Evolutionary conservation across 441 rosid genomes (phyloP).

Genomic region (Erysimum cheiri): DNA sequence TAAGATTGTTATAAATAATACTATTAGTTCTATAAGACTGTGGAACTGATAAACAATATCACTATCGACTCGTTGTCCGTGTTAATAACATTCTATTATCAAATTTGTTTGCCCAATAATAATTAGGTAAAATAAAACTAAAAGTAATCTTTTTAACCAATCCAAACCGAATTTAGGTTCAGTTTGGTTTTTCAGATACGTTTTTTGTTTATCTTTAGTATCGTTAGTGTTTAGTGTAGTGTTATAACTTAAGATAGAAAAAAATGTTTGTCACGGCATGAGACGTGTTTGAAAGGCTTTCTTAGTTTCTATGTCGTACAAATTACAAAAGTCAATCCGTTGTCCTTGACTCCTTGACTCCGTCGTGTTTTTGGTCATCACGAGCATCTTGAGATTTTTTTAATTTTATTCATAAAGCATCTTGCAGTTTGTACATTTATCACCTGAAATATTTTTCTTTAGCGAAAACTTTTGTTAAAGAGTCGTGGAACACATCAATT

Average conservation of each 20-base stretch:
- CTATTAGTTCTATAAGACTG: background rate
- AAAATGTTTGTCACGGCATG: background rate
- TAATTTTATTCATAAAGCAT: background rate
- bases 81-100: no score
- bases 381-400: background rate
- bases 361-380: background rate
- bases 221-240: background rate
- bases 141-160: no score
- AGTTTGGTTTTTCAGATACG: background rate
- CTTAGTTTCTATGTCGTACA: background rate
- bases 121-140: no score
- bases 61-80: no score
- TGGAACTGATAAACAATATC: background rate
- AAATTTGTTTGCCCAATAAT: no score
- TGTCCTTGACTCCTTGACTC: constrained; percentile 34
- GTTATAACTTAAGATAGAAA: background rate
- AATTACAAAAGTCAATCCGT: constrained; percentile 21
- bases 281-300: constrained; percentile 22
- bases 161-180: background rate
- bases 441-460: background rate
- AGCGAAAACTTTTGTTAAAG: background rate
- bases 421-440: background rate
- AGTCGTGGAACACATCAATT: background rate
- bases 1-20: no score
- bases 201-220: background rate